Base-by-base conservation (phyloP, 225 moss, liverwort and hornwort species). In the Bryoerythrophyllum caledonicum region DNA sequence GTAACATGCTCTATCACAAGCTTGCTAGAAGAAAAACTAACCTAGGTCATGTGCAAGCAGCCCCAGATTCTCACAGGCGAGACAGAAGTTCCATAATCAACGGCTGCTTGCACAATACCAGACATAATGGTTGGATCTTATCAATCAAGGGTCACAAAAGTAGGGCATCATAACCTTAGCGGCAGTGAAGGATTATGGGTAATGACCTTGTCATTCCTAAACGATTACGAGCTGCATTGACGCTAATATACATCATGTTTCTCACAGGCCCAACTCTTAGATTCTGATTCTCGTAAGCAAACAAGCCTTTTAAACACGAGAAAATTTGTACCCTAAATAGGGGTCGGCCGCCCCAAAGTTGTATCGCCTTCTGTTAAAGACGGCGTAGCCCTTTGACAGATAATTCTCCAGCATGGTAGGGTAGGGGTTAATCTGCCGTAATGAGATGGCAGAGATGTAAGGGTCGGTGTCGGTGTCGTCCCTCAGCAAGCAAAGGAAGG, bases 401-500 rank as follows among this genome's bases (percentile, higher is more conserved):
- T 55, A 14, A 3, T 0, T 10, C 0, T 27, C 3, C 1, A 28
- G 8, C 68, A 74, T 74, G 15, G 0, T 0, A 16, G 74, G 63
- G 26, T 68, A 80, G 3, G 68, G 34, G 0, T 1, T n/a, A 2
- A 68, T 52, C 10, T 0, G 68, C 24, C 69, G 74, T 20, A 80
- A 54, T 10, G 32, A 44, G 68, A 80, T 74, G 54, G 26, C 1
- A 2, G 63, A 74, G 34, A 80, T 74, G 68, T 26, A 80, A 44
- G 79, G 79, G 35, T 61, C 34, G 54, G 55, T 7, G 0, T 68
- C 35, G 28, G 46, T 25, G 1, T 2, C 0, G 55, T 74, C 79
- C 16, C 79, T 61, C 69, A 80, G 4, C 55, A 74, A 74, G 63
- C 79, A 80, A 8, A 74, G 19, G 25, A 32, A 74, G 13, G 79